Conservation (phyloP, 1,139 yeast genomes). For the Eremothecium gossypii region DNA sequence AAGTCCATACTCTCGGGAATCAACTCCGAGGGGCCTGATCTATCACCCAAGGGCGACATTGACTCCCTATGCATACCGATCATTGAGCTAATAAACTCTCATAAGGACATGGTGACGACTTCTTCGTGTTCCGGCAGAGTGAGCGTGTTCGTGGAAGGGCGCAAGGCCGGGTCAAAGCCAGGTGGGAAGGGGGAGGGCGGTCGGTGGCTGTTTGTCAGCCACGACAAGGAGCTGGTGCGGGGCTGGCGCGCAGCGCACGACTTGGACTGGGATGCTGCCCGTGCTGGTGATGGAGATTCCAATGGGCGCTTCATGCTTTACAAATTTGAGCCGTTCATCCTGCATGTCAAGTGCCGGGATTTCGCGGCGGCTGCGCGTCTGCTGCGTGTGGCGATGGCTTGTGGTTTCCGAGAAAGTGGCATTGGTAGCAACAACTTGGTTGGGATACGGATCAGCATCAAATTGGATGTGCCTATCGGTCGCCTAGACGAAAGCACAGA, state of each 20-base stretch:
- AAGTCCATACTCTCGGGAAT: conserved; percentile 48
- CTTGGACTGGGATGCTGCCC: neutral
- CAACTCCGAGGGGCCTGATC: conserved; percentile 44
- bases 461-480: conserved; percentile 68
- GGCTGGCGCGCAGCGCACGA: conserved; percentile 40
- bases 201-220: conserved; percentile 76
- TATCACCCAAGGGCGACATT: conserved; percentile 78
- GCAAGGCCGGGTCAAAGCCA: conserved; percentile 34
- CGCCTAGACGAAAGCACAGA: conserved; percentile 32
- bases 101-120: conserved; percentile 67
- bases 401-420: conserved; percentile 84
- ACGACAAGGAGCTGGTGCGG: conserved; percentile 42
- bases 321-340: conserved; percentile 76
- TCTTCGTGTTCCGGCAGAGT: conserved; percentile 86
- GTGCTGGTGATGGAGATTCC: neutral
- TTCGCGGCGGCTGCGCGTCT: conserved; percentile 48
- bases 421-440: conserved; percentile 74
- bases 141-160: conserved; percentile 70
- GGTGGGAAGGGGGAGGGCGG: conserved; percentile 89
- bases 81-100: conserved; percentile 54
- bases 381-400: conserved; percentile 64
- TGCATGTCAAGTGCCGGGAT: conserved; percentile 73
- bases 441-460: conserved; percentile 58
- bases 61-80: conserved; percentile 66
- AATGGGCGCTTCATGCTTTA: conserved; percentile 45